Base-by-base conservation (phyloP, 2,329 filamentous ascomycete genomes). In the Aspergillus sclerotialis region DNA sequence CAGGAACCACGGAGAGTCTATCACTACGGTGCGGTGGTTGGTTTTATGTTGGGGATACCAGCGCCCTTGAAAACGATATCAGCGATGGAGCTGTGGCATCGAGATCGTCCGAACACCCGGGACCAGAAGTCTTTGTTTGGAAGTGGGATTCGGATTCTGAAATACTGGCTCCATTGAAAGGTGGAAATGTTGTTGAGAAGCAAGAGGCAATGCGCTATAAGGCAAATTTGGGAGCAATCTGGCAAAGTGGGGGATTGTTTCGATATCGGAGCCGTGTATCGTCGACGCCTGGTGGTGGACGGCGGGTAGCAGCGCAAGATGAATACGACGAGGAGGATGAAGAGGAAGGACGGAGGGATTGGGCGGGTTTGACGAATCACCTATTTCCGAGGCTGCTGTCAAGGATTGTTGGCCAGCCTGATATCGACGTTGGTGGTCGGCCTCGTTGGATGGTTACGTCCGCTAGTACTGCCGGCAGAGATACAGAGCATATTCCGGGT, bases 21-120 rank as follows among this genome's bases (percentile, higher is more conserved):
- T 79, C 77, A 0, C 63, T 80, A 17, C 68, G 78, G n/a, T 70
- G 75, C 37, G 78, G 78, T 7, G 65, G 70, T 21, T 82, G 78
- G 78, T 74, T 80, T 49, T 65, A 69, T 31, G 63, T 79, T 14
- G 60, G 61, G 14, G 61, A 64, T 17, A 53, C 58, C 24, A 41
- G 45, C 25, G 48, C 50, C 12, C 32, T 39, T 11, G 42, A 43
- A 15, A 33, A 41, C 14, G 39, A 38, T 12, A 10, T 23, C 19
- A 6, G 19, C 10, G 19, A 23, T 23, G 40, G 41, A 12, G 39
- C 43, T 12, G 43, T 40, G n/a, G 48, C 44, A 7, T 36, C 43
- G 12, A 25, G 33, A 8, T 30, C 32, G 21, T 38, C 35, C 21
- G 16, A 24, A 26, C 55, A 58, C 13, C 45, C 50, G 2, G 54